Conservation (phyloP, 169 alveolate genomes). For the Cyclospora cayetanensis region DNA sequence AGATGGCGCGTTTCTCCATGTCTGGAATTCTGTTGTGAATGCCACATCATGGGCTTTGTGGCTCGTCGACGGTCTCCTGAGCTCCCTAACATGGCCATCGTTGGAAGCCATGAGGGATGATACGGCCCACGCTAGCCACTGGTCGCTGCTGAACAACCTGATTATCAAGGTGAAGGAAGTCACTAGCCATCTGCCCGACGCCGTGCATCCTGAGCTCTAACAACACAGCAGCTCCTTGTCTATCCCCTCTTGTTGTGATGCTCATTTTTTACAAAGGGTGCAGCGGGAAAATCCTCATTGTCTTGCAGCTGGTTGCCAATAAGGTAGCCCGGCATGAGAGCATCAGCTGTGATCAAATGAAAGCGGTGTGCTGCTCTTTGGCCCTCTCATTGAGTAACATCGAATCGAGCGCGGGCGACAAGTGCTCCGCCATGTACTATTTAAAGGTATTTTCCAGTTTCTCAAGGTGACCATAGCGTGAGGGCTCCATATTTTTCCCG, state of each 20-base stretch:
- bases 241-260: not conserved
- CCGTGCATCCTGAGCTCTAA: not conserved
- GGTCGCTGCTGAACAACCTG: not conserved
- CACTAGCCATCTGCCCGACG: not conserved
- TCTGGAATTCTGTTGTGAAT: not conserved
- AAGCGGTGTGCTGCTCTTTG: too few relatives aligned
- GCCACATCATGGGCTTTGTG: not conserved
- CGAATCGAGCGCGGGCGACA: too few relatives aligned
- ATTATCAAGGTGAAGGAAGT: conserved; percentile 6
- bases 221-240: not conserved
- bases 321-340: too few relatives aligned
- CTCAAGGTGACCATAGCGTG: too few relatives aligned
- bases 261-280: not conserved
- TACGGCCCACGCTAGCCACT: not conserved
- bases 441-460: too few relatives aligned
- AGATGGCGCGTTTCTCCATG: not conserved
- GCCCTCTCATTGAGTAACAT: too few relatives aligned
- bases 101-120: not conserved
- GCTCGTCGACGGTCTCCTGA: conserved; percentile 18
- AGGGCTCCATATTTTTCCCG: too few relatives aligned
- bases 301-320: too few relatives aligned
- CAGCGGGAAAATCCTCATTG: too few relatives aligned
- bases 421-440: too few relatives aligned
- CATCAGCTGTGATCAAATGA: too few relatives aligned
- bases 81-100: conserved; percentile 40